A percentile compares a stretch with the other conserved stretches of the same genome.
Conservation (phyloP, 148 eudicot species). For the Diospyros lotus region DNA sequence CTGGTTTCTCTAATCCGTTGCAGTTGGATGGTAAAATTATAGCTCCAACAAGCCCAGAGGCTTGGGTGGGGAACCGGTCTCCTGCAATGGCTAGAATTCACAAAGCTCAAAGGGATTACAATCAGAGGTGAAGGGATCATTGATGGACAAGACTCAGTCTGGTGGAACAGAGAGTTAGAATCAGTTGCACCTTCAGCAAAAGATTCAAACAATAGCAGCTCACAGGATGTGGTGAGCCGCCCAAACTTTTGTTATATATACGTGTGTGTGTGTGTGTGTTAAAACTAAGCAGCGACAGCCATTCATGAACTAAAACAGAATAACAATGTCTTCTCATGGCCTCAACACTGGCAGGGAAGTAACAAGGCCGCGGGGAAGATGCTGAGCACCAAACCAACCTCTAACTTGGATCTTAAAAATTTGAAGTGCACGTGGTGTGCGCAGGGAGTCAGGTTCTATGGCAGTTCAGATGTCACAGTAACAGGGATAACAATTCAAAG, state of each 20-base stretch:
- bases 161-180: conserved; percentile 19
- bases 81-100: conserved; percentile 31
- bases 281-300: neutral
- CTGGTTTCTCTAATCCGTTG: neutral
- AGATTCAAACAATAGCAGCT: neutral
- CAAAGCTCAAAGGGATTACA: conserved; percentile 20
- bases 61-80: conserved; percentile 22
- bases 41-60: conserved; percentile 20
- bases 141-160: conserved; percentile 30
- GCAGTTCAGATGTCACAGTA: conserved; percentile 26
- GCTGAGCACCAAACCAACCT: conserved; percentile 31
- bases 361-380: conserved; percentile 6
- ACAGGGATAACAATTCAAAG: conserved; percentile 11
- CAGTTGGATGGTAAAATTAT: conserved; percentile 37
- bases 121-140: conserved; percentile 25
- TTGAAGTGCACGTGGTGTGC: neutral
- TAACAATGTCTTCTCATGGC: neutral
- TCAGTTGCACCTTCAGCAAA: neutral
- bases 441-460: conserved; percentile 35
- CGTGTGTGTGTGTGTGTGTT: neutral
- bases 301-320: neutral
- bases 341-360: conserved; percentile 12
- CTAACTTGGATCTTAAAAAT: neutral
- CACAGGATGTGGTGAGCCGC: neutral
- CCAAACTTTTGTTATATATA: neutral